Evolutionary conservation across 192 early-diverging fungal genomes (phyloP).

Genomic region (Coemansia sp.): DNA sequence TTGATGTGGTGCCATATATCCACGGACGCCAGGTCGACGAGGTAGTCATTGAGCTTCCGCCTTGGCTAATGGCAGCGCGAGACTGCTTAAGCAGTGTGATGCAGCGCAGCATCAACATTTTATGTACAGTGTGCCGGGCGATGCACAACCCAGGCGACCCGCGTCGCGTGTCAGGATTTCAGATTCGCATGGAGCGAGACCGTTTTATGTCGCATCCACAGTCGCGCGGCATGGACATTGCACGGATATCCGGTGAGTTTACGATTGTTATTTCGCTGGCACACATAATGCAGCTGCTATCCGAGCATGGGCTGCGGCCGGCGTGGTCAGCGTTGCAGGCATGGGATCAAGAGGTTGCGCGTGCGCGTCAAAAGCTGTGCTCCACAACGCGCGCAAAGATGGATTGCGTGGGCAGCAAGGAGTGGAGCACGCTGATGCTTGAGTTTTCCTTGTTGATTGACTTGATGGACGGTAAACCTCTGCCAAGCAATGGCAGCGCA

Average conservation of each 20-base stretch:
- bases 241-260: conserved; percentile 55
- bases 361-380: conserved; percentile 27
- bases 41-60: conserved; percentile 60
- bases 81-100: conserved; percentile 51
- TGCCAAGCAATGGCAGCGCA: background rate
- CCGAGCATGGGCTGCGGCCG: conserved; percentile 49
- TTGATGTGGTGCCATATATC: conserved; percentile 76
- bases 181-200: conserved; percentile 38
- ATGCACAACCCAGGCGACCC: conserved; percentile 42
- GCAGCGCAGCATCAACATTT: conserved; percentile 52
- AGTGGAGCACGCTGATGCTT: conserved; percentile 30
- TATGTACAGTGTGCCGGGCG: conserved; percentile 38
- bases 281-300: conserved; percentile 53
- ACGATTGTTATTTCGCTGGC: conserved; percentile 55
- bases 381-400: conserved; percentile 41
- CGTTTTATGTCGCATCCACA: conserved; percentile 21
- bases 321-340: conserved; percentile 36
- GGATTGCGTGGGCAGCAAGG: conserved; percentile 48
- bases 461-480: conserved; percentile 17
- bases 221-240: conserved; percentile 14
- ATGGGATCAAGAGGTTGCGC: conserved; percentile 39
- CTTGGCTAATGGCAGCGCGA: conserved; percentile 49
- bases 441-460: conserved; percentile 34
- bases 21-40: conserved; percentile 66
- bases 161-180: conserved; percentile 30